Base-by-base conservation (phyloP, 2,329 filamentous ascomycete species). In the Cladosporium halotolerans region DNA sequence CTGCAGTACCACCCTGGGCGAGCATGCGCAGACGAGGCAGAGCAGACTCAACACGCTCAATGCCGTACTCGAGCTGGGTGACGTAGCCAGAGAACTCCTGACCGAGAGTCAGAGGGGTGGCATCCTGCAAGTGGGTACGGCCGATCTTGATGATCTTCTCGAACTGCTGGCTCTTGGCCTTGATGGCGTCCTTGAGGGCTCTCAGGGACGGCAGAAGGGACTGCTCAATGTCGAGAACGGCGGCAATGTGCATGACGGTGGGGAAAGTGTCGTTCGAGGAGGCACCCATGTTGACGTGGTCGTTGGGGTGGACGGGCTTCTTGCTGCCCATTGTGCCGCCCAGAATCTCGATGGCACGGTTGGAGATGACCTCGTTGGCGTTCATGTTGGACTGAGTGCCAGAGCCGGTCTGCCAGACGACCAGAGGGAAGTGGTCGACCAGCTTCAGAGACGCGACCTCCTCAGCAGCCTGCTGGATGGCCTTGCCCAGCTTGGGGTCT, bases 381-480 rank as follows among this genome's bases (percentile, higher is more conserved):
- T 99, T 99, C 93, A 97, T 97, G 83, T 96, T 97, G 73, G 91
- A 96, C 79, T 97, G 93, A 31, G 93, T 97, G 70, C 93, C 93
- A 47, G 93, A 97, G 60, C 93, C 93, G 52, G 93, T 99, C 79
- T 99, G 93, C 93, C 93, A 99, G 69, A 99, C 92, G 54, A 97
- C 92, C 57, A 97, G 88, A 61, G 93, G 93, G 77, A 99, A 97
- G 79, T 97, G 92, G 73, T 96, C 91, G 67, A 95, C 73, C 65
- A 97, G 85, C 81, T 96, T 95, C 69, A 93, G 84, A 60, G 88
- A 86, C 54, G 92, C 91, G 39, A 99, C 92, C 77, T 99, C 93
- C 59, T 85, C 81, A 60, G 93, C 90, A 55, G 93, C 93, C 77
- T 96, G 84, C 77, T 96, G 87, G 67, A 97, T 97, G 60, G 93